Percentiles rank a stretch among this genome's conserved stretches.
phyloP scores from a whole-genome alignment of 129 eudicot species.

The Rutidosis leptorrhynchoides region DNA sequence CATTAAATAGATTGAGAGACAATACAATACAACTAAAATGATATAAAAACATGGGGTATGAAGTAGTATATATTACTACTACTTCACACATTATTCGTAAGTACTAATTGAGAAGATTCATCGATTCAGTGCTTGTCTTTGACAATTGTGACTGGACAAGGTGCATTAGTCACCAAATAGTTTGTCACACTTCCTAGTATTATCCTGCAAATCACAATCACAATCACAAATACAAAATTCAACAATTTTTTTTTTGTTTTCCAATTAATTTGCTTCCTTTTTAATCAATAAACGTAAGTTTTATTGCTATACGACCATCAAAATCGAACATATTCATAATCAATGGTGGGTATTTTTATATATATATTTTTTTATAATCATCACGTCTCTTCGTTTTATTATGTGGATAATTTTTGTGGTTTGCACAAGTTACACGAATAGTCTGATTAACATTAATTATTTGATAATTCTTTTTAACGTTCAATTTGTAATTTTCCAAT shows the following conservation, averaged over 20 bases:
- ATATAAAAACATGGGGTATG: neutral
- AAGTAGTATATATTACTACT: conserved; percentile 4
- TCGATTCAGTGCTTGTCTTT: conserved; percentile 59
- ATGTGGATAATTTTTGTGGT: too few species aligned
- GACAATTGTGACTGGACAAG: conserved; percentile 80
- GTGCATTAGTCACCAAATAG: conserved; percentile 58
- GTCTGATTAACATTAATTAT: too few species aligned
- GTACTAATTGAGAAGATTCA: neutral
- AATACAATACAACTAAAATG: neutral
- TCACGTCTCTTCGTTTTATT: too few species aligned
- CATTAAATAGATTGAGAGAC: neutral
- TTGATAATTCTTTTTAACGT: too few species aligned
- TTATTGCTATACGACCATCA: too few species aligned
- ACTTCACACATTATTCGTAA: conserved; percentile 20
- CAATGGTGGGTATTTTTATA: too few species aligned
- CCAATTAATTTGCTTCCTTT: neutral
- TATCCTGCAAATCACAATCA: conserved; percentile 42
- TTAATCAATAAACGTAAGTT: too few species aligned
- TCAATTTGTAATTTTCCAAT: too few species aligned
- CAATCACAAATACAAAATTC: neutral
- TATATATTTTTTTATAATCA: too few species aligned
- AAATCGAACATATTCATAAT: too few species aligned
- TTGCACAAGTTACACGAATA: too few species aligned
- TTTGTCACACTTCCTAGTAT: conserved; percentile 82
- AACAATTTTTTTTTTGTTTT: neutral